Evolutionary conservation across 208 protist species (phyloP).

Genomic region (Vickermania spadyakhi): DNA sequence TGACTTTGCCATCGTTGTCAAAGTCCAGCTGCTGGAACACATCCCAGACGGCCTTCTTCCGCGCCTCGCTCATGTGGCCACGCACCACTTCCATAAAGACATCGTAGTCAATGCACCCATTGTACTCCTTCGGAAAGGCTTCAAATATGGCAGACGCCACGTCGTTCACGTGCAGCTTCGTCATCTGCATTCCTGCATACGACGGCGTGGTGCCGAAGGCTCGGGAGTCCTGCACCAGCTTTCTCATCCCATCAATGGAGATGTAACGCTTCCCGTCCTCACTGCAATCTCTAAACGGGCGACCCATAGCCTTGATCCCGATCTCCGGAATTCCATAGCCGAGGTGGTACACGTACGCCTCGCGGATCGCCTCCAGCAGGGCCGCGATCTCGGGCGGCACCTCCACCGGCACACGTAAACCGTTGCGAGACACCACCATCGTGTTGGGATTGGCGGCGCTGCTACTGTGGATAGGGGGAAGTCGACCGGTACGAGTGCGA

Average conservation of each 20-base stretch:
- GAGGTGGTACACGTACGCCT: constrained; percentile 66
- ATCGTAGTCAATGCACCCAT: constrained; percentile 67
- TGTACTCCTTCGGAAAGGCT: constrained; percentile 62
- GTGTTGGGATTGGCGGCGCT: constrained; percentile 31
- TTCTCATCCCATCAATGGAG: constrained; percentile 44
- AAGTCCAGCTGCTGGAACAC: constrained; percentile 81
- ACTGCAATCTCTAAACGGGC: constrained; percentile 59
- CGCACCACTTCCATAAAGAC: constrained; percentile 80
- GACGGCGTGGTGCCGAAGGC: constrained; percentile 31
- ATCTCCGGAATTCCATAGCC: constrained; percentile 83
- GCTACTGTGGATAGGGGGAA: constrained; percentile 20
- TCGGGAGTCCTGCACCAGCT: constrained; percentile 63
- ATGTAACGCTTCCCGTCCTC: constrained; percentile 81
- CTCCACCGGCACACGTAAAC: constrained; percentile 21
- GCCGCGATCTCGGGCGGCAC: constrained; percentile 31
- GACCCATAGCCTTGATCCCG: constrained; percentile 87
- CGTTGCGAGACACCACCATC: constrained; percentile 17
- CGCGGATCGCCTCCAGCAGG: constrained; percentile 45
- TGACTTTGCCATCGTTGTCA: constrained; percentile 62
- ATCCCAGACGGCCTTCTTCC: constrained; percentile 71
- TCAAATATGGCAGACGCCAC: constrained; percentile 40
- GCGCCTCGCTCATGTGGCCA: constrained; percentile 67
- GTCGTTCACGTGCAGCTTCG: constrained; percentile 17
- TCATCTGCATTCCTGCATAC: constrained; percentile 29
- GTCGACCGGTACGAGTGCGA: constrained; percentile 26